A percentile compares a stretch with the other conserved stretches of the same genome.
Evolutionary conservation across 108 stramenopile species (phyloP).

Genomic region (Schizochytrium sp.): DNA sequence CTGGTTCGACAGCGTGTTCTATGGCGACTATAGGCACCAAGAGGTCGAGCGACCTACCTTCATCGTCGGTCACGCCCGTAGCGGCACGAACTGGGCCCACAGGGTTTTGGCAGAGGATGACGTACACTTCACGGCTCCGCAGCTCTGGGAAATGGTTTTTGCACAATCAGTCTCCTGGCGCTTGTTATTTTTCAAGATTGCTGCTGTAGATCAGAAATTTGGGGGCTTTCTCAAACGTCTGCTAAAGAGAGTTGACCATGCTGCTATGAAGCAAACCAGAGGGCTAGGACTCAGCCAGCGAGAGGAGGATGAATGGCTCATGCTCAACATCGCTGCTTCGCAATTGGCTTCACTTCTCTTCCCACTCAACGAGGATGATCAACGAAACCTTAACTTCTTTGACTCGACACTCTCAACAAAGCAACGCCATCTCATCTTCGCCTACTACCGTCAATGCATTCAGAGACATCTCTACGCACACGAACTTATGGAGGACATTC

Average conservation of each 20-base stretch:
- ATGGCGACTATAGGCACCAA: constrained; percentile 45
- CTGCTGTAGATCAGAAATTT: neutral
- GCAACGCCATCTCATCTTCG: constrained; percentile 41
- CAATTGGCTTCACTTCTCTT: constrained; percentile 59
- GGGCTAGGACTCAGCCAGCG: neutral
- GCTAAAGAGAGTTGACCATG: constrained; percentile 10
- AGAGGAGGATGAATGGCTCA: constrained; percentile 67
- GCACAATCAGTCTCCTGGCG: constrained; percentile 64
- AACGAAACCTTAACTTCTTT: neutral
- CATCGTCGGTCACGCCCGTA: constrained; percentile 63
- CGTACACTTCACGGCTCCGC: constrained; percentile 57
- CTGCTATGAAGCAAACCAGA: too few species aligned
- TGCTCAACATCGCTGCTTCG: constrained; percentile 60
- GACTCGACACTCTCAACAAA: neutral
- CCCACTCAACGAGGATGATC: constrained; percentile 60
- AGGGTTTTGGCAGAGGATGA: constrained; percentile 55
- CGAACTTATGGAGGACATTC: constrained; percentile 27
- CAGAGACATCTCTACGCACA: constrained; percentile 61
- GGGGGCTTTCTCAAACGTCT: neutral
- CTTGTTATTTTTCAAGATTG: neutral
- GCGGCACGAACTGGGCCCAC: constrained; percentile 65
- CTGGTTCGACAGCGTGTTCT: constrained; percentile 62
- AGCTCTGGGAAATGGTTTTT: constrained; percentile 64
- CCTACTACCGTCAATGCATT: constrained; percentile 48
- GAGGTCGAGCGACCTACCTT: constrained; percentile 59